Evolutionary conservation across 306 rosid genomes (phyloP).

Genomic region (Mucuna pruriens): DNA sequence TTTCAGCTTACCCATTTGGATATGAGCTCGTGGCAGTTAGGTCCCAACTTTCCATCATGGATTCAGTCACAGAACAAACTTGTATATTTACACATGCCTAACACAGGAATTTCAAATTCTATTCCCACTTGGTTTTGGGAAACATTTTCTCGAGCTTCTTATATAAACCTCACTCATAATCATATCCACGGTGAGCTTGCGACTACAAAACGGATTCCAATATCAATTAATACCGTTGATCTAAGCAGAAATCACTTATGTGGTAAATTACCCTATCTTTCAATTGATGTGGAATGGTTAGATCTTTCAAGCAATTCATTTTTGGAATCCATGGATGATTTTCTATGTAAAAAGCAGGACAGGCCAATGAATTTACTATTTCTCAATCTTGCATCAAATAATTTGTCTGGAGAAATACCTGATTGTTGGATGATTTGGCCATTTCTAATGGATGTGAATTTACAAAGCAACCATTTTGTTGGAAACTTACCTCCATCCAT

Average conservation of each 20-base stretch:
- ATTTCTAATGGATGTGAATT: not conserved
- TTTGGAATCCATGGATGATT: not conserved
- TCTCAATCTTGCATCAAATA: slow-evolving; percentile 34
- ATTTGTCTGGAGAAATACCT: slow-evolving; percentile 22
- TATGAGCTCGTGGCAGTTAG: slow-evolving; percentile 7
- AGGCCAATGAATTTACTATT: not conserved
- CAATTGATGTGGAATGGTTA: rapidly evolving
- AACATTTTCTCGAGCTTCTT: rapidly evolving
- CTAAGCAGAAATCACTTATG: not conserved
- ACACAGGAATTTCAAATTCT: not conserved
- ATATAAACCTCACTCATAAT: slow-evolving; percentile 20
- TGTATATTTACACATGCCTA: not conserved
- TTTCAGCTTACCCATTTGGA: rapidly evolving
- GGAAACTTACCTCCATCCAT: slow-evolving; percentile 16
- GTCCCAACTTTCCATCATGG: slow-evolving; percentile 36
- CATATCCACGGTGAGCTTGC: slow-evolving; percentile 26
- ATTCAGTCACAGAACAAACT: slow-evolving; percentile 13
- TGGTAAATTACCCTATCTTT: not conserved
- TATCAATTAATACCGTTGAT: not conserved
- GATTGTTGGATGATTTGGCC: slow-evolving; percentile 28
- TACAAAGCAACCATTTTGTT: not conserved
- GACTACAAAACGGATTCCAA: not conserved
- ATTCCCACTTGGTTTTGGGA: slow-evolving; percentile 31
- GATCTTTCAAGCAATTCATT: slow-evolving; percentile 28
- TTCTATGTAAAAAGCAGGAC: not conserved